These are phyloP conservation scores for Podila verticillata DNA, from an alignment of 192 early-diverging fungal genomes.

Conservation along the genomic window DNA sequence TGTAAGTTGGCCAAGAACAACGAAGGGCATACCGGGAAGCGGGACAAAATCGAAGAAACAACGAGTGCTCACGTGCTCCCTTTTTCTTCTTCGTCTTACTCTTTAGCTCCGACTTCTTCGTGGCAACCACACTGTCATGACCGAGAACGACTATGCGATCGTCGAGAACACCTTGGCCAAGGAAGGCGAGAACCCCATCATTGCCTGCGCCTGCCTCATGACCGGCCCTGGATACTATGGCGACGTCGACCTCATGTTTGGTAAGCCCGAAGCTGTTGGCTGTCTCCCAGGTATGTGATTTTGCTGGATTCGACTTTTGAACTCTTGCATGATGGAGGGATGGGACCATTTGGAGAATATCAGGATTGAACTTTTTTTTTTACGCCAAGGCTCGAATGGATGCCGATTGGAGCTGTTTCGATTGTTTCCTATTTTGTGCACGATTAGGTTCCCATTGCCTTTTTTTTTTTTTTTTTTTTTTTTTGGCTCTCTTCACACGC, in stretches of 20 bases:
- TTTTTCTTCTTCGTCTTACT: not conserved
- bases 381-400: not conserved
- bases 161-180: conserved; percentile 33
- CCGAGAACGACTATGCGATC: conserved; percentile 25
- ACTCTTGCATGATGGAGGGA: not conserved
- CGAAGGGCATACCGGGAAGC: not conserved
- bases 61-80: not conserved
- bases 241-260: conserved; percentile 4
- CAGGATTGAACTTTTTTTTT: not conserved
- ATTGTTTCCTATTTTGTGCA: conserved; percentile 6
- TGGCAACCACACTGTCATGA: conserved; percentile 18
- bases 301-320: too few relatives aligned
- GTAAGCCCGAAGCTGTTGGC: conserved; percentile 20
- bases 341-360: not conserved
- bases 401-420: too few relatives aligned
- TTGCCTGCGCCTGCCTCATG: conserved; percentile 20
- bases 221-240: conserved; percentile 21
- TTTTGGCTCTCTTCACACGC: not conserved
- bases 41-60: too few relatives aligned
- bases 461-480: not conserved
- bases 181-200: conserved; percentile 32
- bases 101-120: conserved; percentile 18
- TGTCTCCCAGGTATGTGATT: conserved; percentile 16
- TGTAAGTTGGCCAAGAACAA: not conserved
- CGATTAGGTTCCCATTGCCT: not conserved